These are phyloP conservation scores for Phytophthora aleatoria DNA, from an alignment of 352 stramenopile genomes.

Conservation along the genomic window DNA sequence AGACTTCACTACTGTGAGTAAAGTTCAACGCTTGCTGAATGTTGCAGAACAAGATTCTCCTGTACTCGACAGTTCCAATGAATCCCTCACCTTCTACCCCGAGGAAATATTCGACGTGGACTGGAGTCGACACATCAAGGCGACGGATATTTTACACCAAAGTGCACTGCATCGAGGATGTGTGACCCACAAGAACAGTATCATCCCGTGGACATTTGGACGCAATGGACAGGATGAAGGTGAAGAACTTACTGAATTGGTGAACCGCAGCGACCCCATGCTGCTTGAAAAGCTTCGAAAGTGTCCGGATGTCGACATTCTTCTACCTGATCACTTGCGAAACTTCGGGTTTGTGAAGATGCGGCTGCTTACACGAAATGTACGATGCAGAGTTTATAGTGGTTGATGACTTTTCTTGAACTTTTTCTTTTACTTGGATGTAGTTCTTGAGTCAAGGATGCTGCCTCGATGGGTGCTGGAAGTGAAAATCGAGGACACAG, in stretches of 20 bases:
- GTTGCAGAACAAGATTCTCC: slow-evolving; percentile 21
- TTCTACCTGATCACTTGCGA: slow-evolving; percentile 52
- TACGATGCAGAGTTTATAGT: slow-evolving; percentile 26
- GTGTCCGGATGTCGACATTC: slow-evolving; percentile 68
- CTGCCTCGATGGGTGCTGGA: slow-evolving; percentile 54
- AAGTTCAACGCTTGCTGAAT: slow-evolving; percentile 23
- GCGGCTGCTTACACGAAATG: slow-evolving; percentile 64
- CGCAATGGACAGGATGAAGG: slow-evolving; percentile 15
- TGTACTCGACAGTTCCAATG: slow-evolving; percentile 10
- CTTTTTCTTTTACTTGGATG: not conserved
- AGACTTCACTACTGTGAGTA: slow-evolving; percentile 6
- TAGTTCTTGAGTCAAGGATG: slow-evolving; percentile 48
- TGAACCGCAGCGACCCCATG: slow-evolving; percentile 36
- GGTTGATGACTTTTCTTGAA: slow-evolving; percentile 1
- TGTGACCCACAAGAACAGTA: slow-evolving; percentile 41
- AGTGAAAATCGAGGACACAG: slow-evolving; percentile 23
- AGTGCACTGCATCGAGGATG: slow-evolving; percentile 43
- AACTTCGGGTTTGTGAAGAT: slow-evolving; percentile 75
- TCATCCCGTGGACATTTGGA: slow-evolving; percentile 48
- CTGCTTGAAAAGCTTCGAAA: slow-evolving; percentile 51
- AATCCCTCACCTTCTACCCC: slow-evolving; percentile 35
- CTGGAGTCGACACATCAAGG: slow-evolving; percentile 31
- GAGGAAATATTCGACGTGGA: slow-evolving; percentile 36
- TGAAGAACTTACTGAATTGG: slow-evolving; percentile 15
- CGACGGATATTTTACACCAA: slow-evolving; percentile 45